Conservation (phyloP, 495 filamentous ascomycete species). For the Aspergillus kassunensis region DNA sequence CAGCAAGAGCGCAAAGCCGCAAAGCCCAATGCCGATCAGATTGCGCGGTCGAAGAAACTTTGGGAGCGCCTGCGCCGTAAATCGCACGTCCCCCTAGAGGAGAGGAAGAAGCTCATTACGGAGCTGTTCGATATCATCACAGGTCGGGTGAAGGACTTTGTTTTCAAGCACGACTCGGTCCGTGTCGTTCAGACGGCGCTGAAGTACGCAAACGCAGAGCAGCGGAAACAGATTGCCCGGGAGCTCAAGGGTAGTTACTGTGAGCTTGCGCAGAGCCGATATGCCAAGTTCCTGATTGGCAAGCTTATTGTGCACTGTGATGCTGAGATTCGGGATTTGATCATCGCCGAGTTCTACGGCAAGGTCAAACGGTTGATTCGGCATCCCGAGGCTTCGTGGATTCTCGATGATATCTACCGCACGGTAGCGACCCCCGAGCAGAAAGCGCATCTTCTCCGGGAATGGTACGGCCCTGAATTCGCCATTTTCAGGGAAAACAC, state of each 20-base stretch:
- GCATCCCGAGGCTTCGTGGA: slow-evolving; percentile 94
- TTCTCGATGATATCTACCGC: slow-evolving; percentile 93
- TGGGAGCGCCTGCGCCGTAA: slow-evolving; percentile 93
- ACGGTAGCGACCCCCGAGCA: slow-evolving; percentile 78
- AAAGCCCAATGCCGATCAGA: slow-evolving; percentile 85
- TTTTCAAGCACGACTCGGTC: slow-evolving; percentile 97
- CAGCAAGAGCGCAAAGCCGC: slow-evolving; percentile 83
- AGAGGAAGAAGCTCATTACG: slow-evolving; percentile 77
- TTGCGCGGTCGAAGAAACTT: slow-evolving; percentile 88
- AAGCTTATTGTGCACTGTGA: slow-evolving; percentile 92
- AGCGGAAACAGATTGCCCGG: slow-evolving; percentile 77
- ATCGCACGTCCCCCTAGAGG: slow-evolving; percentile 80
- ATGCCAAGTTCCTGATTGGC: slow-evolving; percentile 93
- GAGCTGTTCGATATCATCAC: slow-evolving; percentile 90
- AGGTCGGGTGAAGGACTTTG: slow-evolving; percentile 86
- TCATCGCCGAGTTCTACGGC: slow-evolving; percentile 92
- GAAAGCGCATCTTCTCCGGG: slow-evolving; percentile 75
- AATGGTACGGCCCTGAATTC: slow-evolving; percentile 97
- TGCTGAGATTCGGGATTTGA: slow-evolving; percentile 73
- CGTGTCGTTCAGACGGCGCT: slow-evolving; percentile 92
- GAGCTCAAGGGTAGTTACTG: slow-evolving; percentile 85
- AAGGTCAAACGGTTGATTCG: slow-evolving; percentile 87
- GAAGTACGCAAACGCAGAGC: slow-evolving; percentile 84
- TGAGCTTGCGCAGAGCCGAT: slow-evolving; percentile 84
- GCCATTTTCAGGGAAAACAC: slow-evolving; percentile 67